phyloP scores from a whole-genome alignment of 1,139 yeast genomes.

The Blastobotrys petasosporus region DNA sequence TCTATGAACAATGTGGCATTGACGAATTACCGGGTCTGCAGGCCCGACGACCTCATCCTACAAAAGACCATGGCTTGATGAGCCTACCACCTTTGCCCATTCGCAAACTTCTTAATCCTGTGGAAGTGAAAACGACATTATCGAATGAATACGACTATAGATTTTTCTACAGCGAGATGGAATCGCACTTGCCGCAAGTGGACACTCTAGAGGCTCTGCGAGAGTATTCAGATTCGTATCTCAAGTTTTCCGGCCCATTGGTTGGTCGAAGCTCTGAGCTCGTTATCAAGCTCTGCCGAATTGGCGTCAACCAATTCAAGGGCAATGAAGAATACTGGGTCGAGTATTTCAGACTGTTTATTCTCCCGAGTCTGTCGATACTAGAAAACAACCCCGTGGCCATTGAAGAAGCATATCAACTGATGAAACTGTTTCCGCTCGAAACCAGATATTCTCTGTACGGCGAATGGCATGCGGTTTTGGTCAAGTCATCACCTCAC shows the following conservation, averaged over 20 bases:
- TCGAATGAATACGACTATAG: conserved; percentile 20
- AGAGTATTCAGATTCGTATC: conserved; percentile 41
- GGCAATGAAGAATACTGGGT: conserved; percentile 42
- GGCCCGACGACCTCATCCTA: conserved; percentile 1
- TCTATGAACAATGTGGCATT: conserved; percentile 32
- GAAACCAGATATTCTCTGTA: conserved; percentile 73
- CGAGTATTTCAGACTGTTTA: conserved; percentile 55
- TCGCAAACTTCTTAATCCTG: no score
- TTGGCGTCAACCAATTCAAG: conserved; percentile 39
- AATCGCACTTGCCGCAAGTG: conserved; percentile 37
- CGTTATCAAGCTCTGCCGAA: conserved; percentile 55
- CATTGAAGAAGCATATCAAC: conserved; percentile 52
- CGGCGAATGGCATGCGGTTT: conserved; percentile 67
- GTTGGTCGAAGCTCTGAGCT: conserved; percentile 47
- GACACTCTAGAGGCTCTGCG: conserved; percentile 43
- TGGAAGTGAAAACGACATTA: neutral
- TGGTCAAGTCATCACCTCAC: conserved; percentile 48
- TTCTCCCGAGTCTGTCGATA: conserved; percentile 63
- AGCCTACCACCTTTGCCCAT: neutral
- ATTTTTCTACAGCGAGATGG: conserved; percentile 55
- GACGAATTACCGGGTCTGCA: neutral
- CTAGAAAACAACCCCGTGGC: conserved; percentile 57
- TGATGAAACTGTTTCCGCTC: conserved; percentile 50
- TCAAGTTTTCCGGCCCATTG: conserved; percentile 53
- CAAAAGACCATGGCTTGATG: neutral